A percentile compares a stretch with the other conserved stretches of the same genome.
Conservation (phyloP, 2,329 filamentous ascomycete species). For the Colletotrichum sp. region DNA sequence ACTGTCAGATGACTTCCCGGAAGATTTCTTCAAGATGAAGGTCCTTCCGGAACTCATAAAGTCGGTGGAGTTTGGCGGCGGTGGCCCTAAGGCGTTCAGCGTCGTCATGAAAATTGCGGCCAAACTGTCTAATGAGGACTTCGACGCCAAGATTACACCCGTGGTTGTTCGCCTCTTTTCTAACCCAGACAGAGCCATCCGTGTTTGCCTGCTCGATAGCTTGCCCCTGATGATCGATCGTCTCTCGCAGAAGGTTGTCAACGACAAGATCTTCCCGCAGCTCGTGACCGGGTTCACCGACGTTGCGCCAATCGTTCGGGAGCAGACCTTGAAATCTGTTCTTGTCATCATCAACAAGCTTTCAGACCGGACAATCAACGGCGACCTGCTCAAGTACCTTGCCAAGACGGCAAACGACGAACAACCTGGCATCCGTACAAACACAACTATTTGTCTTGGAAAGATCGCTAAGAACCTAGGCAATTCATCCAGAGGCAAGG, state of each 20-base stretch:
- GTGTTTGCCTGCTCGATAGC: constrained; percentile 89
- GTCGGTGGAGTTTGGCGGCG: constrained; percentile 97
- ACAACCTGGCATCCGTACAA: constrained; percentile 94
- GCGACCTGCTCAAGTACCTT: constrained; percentile 86
- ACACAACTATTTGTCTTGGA: constrained; percentile 95
- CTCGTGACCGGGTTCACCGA: constrained; percentile 97
- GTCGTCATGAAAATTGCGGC: constrained; percentile 90
- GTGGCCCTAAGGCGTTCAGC: constrained; percentile 86
- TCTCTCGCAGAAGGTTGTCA: constrained; percentile 85
- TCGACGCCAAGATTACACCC: constrained; percentile 81
- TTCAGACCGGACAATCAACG: constrained; percentile 91
- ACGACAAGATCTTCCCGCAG: constrained; percentile 95
- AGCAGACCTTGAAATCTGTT: constrained; percentile 95
- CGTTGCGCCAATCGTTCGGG: constrained; percentile 85
- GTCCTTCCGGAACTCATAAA: constrained; percentile 95
- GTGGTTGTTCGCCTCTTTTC: constrained; percentile 86
- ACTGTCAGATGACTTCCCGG: constrained; percentile 91
- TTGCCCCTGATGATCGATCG: constrained; percentile 91
- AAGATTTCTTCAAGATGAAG: constrained; percentile 98
- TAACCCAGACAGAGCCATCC: constrained; percentile 89
- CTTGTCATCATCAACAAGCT: constrained; percentile 86
- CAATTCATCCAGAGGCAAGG: constrained; percentile 79
- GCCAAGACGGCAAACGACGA: constrained; percentile 98
- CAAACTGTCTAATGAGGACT: constrained; percentile 89
- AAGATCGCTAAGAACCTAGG: constrained; percentile 94